Percentiles rank a stretch among this genome's conserved stretches.
These are phyloP conservation scores for Pseudoscleropodium purum DNA, from an alignment of 225 moss, liverwort and hornwort genomes.

Conservation along the genomic window DNA sequence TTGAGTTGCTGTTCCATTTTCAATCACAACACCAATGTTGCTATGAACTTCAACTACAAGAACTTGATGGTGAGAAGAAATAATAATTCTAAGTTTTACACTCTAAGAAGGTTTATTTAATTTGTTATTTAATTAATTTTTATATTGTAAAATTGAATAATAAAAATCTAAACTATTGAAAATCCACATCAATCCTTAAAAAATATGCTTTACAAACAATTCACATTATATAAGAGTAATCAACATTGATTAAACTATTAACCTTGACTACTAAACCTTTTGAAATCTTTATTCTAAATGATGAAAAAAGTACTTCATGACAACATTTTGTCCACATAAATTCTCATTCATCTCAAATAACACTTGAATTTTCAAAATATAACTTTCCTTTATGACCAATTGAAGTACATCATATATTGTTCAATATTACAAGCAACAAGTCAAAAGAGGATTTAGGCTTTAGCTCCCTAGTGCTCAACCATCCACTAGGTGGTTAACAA, in stretches of 20 bases:
- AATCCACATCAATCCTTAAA: background rate
- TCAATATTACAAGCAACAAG: background rate
- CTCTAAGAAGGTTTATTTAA: background rate
- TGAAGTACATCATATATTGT: background rate
- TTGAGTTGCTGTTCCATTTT: constrained; percentile 1
- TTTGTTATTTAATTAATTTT: background rate
- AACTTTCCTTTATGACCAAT: background rate
- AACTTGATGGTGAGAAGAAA: background rate
- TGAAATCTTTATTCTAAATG: background rate
- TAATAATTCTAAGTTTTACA: background rate
- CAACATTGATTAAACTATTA: background rate
- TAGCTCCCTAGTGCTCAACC: rapidly evolving
- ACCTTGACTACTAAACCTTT: background rate
- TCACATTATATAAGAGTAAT: rapidly evolving
- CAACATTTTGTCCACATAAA: background rate
- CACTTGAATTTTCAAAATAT: background rate
- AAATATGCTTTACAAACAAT: rapidly evolving
- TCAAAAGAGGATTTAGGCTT: background rate
- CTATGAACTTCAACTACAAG: background rate
- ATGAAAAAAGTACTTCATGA: background rate
- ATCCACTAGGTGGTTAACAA: background rate
- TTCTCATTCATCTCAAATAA: background rate
- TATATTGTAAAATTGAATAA: background rate
- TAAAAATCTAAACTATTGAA: background rate
- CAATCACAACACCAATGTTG: background rate